phyloP scores from a whole-genome alignment of 495 filamentous ascomycete species.

The Penicillium crystallinum region DNA sequence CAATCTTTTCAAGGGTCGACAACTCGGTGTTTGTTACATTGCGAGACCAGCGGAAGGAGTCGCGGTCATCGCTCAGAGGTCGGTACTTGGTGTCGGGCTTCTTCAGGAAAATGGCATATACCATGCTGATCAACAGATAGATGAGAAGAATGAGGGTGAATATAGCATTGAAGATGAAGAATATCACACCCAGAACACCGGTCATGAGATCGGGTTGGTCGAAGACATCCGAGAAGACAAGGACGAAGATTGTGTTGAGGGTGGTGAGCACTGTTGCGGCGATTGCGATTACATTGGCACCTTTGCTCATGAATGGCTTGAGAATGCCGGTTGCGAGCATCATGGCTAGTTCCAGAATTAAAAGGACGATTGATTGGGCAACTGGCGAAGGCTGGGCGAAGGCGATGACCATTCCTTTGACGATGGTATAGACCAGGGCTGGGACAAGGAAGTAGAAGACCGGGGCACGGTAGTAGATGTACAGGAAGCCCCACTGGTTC shows the following conservation, averaged over 20 bases:
- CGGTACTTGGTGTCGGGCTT: constrained; percentile 93
- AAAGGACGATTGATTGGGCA: constrained; percentile 74
- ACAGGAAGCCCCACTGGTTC: constrained; percentile 98
- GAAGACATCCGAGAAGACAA: constrained; percentile 76
- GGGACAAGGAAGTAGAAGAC: constrained; percentile 95
- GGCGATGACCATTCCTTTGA: constrained; percentile 87
- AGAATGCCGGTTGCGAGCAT: constrained; percentile 74
- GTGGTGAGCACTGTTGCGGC: constrained; percentile 83
- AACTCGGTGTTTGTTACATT: constrained; percentile 82
- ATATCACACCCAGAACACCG: constrained; percentile 87
- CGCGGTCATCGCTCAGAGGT: constrained; percentile 88
- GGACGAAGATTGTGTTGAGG: constrained; percentile 77
- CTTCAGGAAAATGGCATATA: constrained; percentile 79
- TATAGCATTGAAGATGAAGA: constrained; percentile 88
- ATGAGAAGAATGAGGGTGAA: constrained; percentile 82
- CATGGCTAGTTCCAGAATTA: constrained; percentile 76
- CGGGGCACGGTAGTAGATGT: constrained; percentile 92
- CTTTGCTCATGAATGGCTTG: constrained; percentile 97
- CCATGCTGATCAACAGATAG: constrained; percentile 78
- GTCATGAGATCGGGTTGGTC: constrained; percentile 77
- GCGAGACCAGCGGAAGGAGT: constrained; percentile 88
- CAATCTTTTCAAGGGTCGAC: constrained; percentile 85
- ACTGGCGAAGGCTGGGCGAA: constrained; percentile 66
- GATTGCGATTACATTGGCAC: constrained; percentile 94
- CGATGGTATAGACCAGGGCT: constrained; percentile 65